phyloP scores from a whole-genome alignment of 2,329 filamentous ascomycete species.

The Metarhizium anisopliae region DNA sequence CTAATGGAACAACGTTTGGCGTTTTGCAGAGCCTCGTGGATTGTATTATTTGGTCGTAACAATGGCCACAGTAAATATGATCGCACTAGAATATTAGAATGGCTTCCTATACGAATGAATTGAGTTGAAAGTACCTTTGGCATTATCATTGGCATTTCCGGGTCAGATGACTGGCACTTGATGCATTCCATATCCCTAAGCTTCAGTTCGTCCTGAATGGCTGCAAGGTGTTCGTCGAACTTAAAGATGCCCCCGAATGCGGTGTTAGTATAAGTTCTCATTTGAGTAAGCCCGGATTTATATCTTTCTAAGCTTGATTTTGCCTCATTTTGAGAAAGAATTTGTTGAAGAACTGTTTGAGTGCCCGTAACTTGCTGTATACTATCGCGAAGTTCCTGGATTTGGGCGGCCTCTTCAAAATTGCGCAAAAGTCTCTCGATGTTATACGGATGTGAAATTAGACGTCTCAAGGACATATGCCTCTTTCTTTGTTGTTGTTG shows the following conservation, averaged over 20 bases:
- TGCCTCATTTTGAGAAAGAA: neutral
- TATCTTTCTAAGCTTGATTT: conserved; percentile 6
- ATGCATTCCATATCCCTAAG: conserved; percentile 1
- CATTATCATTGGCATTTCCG: fast-evolving
- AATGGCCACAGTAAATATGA: conserved; percentile 22
- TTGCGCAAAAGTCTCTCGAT: conserved; percentile 18
- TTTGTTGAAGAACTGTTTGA: conserved; percentile 5
- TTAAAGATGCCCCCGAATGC: conserved; percentile 13
- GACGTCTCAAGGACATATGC: neutral
- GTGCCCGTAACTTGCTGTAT: conserved; percentile 4
- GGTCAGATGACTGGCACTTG: conserved; percentile 3
- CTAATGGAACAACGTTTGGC: neutral
- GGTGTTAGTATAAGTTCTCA: conserved; percentile 1
- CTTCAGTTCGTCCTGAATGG: conserved; percentile 9
- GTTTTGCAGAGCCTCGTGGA: neutral
- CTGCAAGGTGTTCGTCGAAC: conserved; percentile 8
- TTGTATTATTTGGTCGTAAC: conserved; percentile 7
- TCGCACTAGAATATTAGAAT: conserved; percentile 19
- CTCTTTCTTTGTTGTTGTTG: neutral
- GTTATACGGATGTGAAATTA: conserved; percentile 18
- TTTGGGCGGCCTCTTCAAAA: neutral
- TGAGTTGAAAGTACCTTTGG: neutral
- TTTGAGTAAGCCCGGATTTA: conserved; percentile 5
- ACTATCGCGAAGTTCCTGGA: neutral
- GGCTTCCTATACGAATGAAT: neutral